phyloP scores from a whole-genome alignment of 768 basidiomycete genomes.

The Rhodotorula diobovata region DNA sequence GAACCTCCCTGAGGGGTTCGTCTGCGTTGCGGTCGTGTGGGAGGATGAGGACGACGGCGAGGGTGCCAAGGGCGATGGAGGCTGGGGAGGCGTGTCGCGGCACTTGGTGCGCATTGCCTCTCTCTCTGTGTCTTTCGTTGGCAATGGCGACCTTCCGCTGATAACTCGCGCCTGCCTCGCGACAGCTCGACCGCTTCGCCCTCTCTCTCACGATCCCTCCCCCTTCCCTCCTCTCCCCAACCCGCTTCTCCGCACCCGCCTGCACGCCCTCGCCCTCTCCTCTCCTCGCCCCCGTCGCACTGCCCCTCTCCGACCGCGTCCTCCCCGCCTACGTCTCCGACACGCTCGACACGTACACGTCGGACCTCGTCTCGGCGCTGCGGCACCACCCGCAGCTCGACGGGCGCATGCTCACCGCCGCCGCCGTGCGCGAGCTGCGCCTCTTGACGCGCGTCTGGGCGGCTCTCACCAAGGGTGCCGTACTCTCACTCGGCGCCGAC shows the following conservation, averaged over 20 bases:
- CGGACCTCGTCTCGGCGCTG: constrained; percentile 19
- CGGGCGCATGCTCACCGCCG: constrained; percentile 7
- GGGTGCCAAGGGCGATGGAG: neutral
- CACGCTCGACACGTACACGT: constrained; percentile 12
- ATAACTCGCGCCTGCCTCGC: neutral
- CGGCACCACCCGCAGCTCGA: constrained; percentile 18
- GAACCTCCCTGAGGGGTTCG: constrained; percentile 10
- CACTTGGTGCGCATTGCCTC: neutral
- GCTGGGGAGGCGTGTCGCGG: constrained; percentile 12
- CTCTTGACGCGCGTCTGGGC: neutral
- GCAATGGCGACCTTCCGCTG: neutral
- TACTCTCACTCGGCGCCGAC: neutral
- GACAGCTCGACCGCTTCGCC: constrained; percentile 16
- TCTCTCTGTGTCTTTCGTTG: neutral
- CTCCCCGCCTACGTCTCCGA: constrained; percentile 2
- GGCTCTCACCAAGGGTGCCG: neutral
- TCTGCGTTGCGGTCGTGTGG: constrained; percentile 5
- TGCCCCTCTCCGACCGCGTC: neutral
- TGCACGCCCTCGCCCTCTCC: neutral
- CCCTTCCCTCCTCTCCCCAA: neutral
- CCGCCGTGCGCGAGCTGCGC: neutral
- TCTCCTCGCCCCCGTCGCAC: neutral
- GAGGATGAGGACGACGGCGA: neutral
- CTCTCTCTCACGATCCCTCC: constrained; percentile 13
- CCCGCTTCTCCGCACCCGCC: neutral